Percentiles rank a stretch among this genome's conserved stretches.
These are phyloP conservation scores for Mediolabrus comicus DNA, from an alignment of 108 stramenopile genomes.

Conservation along the genomic window DNA sequence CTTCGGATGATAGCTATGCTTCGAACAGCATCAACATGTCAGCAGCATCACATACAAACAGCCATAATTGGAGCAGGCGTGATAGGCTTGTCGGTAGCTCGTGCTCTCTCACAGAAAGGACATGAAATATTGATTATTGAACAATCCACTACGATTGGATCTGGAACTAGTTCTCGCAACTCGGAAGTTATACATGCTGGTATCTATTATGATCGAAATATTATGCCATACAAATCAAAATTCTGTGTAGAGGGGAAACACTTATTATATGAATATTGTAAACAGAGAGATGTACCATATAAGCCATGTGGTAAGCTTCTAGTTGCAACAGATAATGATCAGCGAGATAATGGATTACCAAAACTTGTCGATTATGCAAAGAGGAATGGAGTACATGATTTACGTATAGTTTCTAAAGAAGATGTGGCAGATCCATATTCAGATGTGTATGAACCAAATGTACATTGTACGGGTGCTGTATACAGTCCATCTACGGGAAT, in stretches of 20 bases:
- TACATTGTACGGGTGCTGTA: conserved; percentile 59
- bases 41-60: conserved; percentile 55
- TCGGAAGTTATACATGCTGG: conserved; percentile 90
- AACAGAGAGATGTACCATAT: conserved; percentile 46
- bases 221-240: conserved; percentile 63
- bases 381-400: conserved; percentile 71
- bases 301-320: conserved; percentile 73
- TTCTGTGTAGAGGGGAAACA: conserved; percentile 78
- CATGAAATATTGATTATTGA: conserved; percentile 81
- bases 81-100: conserved; percentile 72
- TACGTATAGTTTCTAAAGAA: conserved; percentile 52
- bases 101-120: conserved; percentile 55
- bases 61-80: conserved; percentile 84
- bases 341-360: conserved; percentile 36
- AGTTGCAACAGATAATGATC: conserved; percentile 61
- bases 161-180: conserved; percentile 76
- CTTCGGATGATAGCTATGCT: too few species aligned
- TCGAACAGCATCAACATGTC: background rate
- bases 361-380: conserved; percentile 26
- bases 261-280: conserved; percentile 75
- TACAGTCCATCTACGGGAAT: conserved; percentile 83
- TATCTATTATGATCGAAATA: conserved; percentile 62
- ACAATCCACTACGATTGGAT: conserved; percentile 48
- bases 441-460: conserved; percentile 59
- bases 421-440: conserved; percentile 37